Base-by-base conservation (phyloP, 139 green algal genomes). In the Volvox africanus region DNA sequence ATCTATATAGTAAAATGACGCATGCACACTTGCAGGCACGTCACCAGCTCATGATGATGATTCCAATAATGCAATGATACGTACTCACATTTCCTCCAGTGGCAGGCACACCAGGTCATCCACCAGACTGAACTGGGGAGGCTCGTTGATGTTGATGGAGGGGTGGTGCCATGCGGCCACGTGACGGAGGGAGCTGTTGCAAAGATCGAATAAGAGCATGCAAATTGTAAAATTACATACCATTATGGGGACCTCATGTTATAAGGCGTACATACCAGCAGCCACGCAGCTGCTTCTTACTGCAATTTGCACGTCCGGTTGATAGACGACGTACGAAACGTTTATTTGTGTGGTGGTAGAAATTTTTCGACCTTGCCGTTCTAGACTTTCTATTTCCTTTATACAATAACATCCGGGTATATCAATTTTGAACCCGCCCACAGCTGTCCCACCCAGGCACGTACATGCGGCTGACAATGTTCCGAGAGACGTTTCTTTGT, bases 121-220 rank as follows among this genome's bases (percentile, higher is more conserved):
- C 61, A 87, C 81, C 61, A 87, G 61, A 33, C 61, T 87, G 81
- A 87, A 87, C 81, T 78, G 61, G n/a, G 81, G 81, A 20, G 81
- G 30, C 61, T 28, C 6, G 3, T 3, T 77, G 17, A 87, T 30
- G 61, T 76, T 33, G 61, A 87, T 33, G 30, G 18, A 14, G 19
- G 81, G 81, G 81, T 87, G 81, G 61, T 87, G 81, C 81, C 81
- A 87, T 19, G 32, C 61, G 17, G 81, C 18, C 1, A n/a, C 61
- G 61, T 87, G 81, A 2, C 61, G 81, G 18, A 87, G 61, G 2
- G 81, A 76, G n/a, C 81, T 87, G 71, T 11, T 30, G 71, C 71
- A 79, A n/a, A 32, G 24, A 32, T 33, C 11, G 24, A 28, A 26
- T 26, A 2, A 75, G 67, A 12, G 22, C 2, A 28, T 75, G 67